Evolutionary conservation across 768 basidiomycete species (phyloP).

Genomic region (Rubroboletus satanas): DNA sequence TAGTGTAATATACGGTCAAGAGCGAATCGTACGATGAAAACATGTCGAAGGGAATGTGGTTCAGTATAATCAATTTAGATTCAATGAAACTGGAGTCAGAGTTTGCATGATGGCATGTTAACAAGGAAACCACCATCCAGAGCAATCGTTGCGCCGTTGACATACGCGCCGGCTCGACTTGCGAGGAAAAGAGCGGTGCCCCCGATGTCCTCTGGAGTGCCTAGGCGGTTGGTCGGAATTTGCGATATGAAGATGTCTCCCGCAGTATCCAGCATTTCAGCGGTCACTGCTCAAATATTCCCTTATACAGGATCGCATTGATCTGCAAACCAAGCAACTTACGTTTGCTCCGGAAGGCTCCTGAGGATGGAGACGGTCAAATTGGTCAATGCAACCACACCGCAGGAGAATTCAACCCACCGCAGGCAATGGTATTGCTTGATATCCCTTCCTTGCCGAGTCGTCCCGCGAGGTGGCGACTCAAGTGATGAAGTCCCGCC

Average conservation of each 20-base stretch:
- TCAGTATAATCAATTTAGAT: background rate
- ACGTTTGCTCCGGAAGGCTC: slow-evolving; percentile 44
- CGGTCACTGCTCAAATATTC: slow-evolving; percentile 43
- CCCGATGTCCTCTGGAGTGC: slow-evolving; percentile 60
- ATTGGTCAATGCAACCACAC: background rate
- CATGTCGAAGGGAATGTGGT: background rate
- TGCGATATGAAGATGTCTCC: slow-evolving; percentile 42
- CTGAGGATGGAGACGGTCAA: slow-evolving; percentile 7
- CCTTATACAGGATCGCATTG: background rate
- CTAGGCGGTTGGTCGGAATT: slow-evolving; percentile 53
- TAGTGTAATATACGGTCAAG: slow-evolving; percentile 5
- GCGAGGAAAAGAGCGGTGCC: slow-evolving; percentile 61
- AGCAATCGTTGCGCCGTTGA: slow-evolving; percentile 60
- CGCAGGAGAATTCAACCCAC: slow-evolving; percentile 22
- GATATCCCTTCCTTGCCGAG: slow-evolving; percentile 56
- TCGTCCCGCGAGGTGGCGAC: slow-evolving; percentile 52
- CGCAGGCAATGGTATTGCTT: slow-evolving; percentile 63
- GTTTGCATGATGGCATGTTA: slow-evolving; percentile 33
- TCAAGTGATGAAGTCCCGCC: slow-evolving; percentile 56
- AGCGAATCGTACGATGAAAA: background rate
- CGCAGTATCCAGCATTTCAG: slow-evolving; percentile 43
- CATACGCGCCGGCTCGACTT: slow-evolving; percentile 55
- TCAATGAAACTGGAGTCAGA: slow-evolving; percentile 17
- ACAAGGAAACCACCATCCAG: slow-evolving; percentile 59
- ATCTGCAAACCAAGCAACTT: background rate